Evolutionary conservation across 176 grass and related monocot species (phyloP), one percentile per base, ranked within the genome.

Genomic region (Avena insularis): DNA sequence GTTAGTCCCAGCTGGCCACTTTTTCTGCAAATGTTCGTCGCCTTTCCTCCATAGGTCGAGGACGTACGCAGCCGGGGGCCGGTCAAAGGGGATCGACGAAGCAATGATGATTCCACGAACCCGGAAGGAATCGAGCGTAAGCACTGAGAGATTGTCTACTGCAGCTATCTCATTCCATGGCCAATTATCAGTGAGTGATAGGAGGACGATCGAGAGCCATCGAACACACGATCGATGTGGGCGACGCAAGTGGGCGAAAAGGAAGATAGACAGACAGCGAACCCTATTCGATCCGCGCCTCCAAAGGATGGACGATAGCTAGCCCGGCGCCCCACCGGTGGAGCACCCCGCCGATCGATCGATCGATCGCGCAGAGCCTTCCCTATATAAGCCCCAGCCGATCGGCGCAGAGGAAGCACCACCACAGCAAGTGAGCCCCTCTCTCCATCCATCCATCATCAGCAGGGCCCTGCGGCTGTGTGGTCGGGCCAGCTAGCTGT

Each of bases 241-340:
- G 13, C 21, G 27, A 7, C 27, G 27, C 80, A 36, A 82, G 80
- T 82, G 62, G 80, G 15, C 0, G 64, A 20, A 35, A 51, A 51
- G 46, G 65, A 17, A 29, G 25, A 7, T 8, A 33, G 84, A 29
- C 17, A 56, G 20, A 29, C 17, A 56, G 20, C 62, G 48, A 85
- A 66, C 13, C 83, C 73, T 78, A 85, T 85, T 78, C 63, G 40
- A 38, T 38, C 36, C 61, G 2, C 3, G n/a, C 4, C 25, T 65
- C 85, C 51, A 50, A 69, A 50, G 72, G 74, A 72, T 80, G 85
- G 77, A 80, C 65, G 63, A 80, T 46, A 71, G 66, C 53, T 46
- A 71, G 66, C 53, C 78, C 76, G 12, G 55, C 66, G 43, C 51
- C 45, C 21, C 46, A 43, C 40, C 40, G 31, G 76, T 8, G 59